Evolutionary conservation across 2,329 filamentous ascomycete genomes (phyloP).

Genomic region (Penicillium italicum): DNA sequence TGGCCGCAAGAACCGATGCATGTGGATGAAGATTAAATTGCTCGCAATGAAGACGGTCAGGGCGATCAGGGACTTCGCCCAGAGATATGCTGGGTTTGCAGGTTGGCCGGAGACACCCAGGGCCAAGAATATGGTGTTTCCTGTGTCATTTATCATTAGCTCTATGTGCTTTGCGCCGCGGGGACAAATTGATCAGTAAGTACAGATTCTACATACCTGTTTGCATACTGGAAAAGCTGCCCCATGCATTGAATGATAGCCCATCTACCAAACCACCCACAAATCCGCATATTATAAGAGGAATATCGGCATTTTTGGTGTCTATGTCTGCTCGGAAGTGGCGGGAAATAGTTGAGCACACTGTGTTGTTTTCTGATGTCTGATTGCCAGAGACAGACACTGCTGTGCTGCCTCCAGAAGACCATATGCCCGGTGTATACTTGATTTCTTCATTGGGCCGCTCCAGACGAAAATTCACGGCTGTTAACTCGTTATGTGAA

Average conservation of each 20-base stretch:
- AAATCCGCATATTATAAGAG: constrained; percentile 38
- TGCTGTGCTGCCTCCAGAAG: constrained; percentile 22
- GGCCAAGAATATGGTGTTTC: constrained; percentile 45
- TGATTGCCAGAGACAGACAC: constrained; percentile 23
- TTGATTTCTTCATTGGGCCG: constrained; percentile 9
- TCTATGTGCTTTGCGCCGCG: background rate
- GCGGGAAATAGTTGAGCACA: constrained; percentile 16
- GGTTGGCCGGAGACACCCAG: constrained; percentile 43
- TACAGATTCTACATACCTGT: constrained; percentile 31
- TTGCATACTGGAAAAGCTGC: constrained; percentile 44
- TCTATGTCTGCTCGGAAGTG: constrained; percentile 26
- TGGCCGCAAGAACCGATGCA: constrained; percentile 31
- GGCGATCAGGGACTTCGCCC: constrained; percentile 44
- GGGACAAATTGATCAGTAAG: too few relatives aligned
- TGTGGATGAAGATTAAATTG: constrained; percentile 40
- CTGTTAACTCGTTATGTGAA: background rate
- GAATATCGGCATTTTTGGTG: constrained; percentile 25
- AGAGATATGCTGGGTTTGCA: constrained; percentile 38
- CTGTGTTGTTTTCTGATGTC: constrained; percentile 9
- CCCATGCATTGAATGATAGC: constrained; percentile 43
- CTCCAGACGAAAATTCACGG: background rate
- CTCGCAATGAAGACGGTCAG: constrained; percentile 38
- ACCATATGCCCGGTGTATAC: constrained; percentile 21
- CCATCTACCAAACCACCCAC: constrained; percentile 41
- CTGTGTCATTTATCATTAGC: constrained; percentile 20